Evolutionary conservation across 495 filamentous ascomycete species (phyloP).

Genomic region (Parmelia sp.): DNA sequence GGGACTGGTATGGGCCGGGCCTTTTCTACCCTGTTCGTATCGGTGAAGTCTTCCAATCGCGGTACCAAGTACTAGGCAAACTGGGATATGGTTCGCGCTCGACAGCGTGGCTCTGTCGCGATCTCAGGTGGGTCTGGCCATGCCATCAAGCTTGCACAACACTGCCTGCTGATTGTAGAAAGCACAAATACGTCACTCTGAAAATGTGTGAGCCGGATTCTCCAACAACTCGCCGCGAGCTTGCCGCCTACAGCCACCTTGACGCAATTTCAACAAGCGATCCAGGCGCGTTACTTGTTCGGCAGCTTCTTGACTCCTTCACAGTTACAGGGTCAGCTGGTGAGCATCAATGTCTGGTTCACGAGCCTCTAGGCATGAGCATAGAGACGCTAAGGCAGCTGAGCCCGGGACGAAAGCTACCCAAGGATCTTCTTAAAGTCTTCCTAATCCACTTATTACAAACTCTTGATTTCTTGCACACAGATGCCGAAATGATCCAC

Average conservation of each 20-base stretch:
- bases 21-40: slow-evolving; percentile 46
- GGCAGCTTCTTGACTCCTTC: slow-evolving; percentile 40
- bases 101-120: slow-evolving; percentile 48
- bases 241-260: slow-evolving; percentile 37
- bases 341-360: slow-evolving; percentile 39
- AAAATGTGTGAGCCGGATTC: slow-evolving; percentile 36
- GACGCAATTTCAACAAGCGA: slow-evolving; percentile 23
- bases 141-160: too few species aligned
- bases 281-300: too few species aligned
- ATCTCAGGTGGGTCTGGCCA: slow-evolving; percentile 40
- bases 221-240: slow-evolving; percentile 31
- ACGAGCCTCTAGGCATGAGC: slow-evolving; percentile 39
- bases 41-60: slow-evolving; percentile 41
- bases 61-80: slow-evolving; percentile 47
- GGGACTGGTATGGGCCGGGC: slow-evolving; percentile 37
- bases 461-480: slow-evolving; percentile 40
- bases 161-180: too few species aligned
- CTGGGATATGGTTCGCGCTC: slow-evolving; percentile 49
- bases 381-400: slow-evolving; percentile 29
- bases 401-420: slow-evolving; percentile 31
- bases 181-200: slow-evolving; percentile 34
- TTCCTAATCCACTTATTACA: slow-evolving; percentile 33
- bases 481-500: slow-evolving; percentile 38
- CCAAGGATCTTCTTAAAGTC: slow-evolving; percentile 28
- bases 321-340: slow-evolving; percentile 34